Conservation (phyloP, 2,329 filamentous ascomycete species). For the Dothistroma septosporum region DNA sequence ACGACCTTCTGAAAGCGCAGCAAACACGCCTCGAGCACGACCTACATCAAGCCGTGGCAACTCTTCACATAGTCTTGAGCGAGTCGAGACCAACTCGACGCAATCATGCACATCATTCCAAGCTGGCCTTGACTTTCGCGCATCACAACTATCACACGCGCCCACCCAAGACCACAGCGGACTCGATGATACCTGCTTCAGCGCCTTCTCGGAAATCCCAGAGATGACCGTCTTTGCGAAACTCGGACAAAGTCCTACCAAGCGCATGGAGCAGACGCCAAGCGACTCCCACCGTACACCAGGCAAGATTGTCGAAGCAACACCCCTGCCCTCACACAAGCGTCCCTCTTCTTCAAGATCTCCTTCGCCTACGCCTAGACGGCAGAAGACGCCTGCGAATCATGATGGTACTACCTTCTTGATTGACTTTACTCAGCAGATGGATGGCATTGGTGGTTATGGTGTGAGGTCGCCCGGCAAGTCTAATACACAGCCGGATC, state of each 20-base stretch:
- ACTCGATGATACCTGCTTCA: constrained; percentile 70
- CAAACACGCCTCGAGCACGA: constrained; percentile 26
- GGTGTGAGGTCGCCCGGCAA: constrained; percentile 52
- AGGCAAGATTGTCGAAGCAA: constrained; percentile 35
- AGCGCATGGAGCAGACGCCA: constrained; percentile 24
- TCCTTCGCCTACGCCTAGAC: constrained; percentile 52
- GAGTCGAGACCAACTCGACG: constrained; percentile 1
- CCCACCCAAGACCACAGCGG: constrained; percentile 33
- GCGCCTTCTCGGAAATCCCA: constrained; percentile 82
- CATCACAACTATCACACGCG: constrained; percentile 8
- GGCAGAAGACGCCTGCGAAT: constrained; percentile 40
- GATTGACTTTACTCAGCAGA: constrained; percentile 81
- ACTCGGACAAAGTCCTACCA: constrained; percentile 55
- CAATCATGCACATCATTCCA: constrained; percentile 8
- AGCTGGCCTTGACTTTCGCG: constrained; percentile 21
- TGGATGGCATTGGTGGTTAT: constrained; percentile 51
- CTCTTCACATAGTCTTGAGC: constrained; percentile 19
- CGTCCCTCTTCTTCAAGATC: constrained; percentile 40
- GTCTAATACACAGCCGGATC: constrained; percentile 46
- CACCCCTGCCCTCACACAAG: constrained; percentile 49
- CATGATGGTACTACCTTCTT: constrained; percentile 69
- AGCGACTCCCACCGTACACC: constrained; percentile 25
- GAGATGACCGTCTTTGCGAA: constrained; percentile 80
- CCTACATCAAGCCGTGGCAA: constrained; percentile 18
- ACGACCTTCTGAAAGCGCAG: constrained; percentile 21